phyloP scores from a whole-genome alignment of 768 basidiomycete genomes.

The Sistotremastrum niveocremeum region DNA sequence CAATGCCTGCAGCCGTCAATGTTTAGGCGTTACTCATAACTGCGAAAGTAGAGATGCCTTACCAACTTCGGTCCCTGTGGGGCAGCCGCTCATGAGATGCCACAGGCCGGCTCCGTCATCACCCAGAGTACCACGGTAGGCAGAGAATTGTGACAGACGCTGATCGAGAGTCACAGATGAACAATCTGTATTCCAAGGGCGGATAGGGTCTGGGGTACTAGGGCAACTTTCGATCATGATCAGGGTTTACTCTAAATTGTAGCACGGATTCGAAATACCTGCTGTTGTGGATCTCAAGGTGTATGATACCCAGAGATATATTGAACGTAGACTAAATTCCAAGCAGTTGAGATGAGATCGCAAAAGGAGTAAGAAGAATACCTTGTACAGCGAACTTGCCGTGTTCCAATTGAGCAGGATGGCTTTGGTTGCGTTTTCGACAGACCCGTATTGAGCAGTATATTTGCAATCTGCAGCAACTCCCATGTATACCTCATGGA shows the following conservation, averaged over 20 bases:
- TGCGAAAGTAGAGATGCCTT: slow-evolving; percentile 40
- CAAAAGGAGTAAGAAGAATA: slow-evolving; percentile 10
- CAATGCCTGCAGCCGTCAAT: not conserved
- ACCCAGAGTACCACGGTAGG: slow-evolving; percentile 66
- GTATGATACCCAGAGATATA: slow-evolving; percentile 70
- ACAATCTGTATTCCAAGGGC: slow-evolving; percentile 73
- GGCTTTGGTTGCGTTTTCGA: slow-evolving; percentile 53
- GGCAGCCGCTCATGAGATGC: slow-evolving; percentile 80
- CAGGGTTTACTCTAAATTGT: slow-evolving; percentile 2
- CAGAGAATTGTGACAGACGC: slow-evolving; percentile 64
- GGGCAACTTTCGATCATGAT: slow-evolving; percentile 39
- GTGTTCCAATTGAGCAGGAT: slow-evolving; percentile 73
- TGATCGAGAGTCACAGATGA: slow-evolving; percentile 39
- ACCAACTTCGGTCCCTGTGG: slow-evolving; percentile 70
- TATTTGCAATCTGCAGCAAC: slow-evolving; percentile 84
- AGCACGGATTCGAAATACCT: slow-evolving; percentile 20
- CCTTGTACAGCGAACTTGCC: slow-evolving; percentile 62
- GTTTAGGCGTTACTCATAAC: not conserved
- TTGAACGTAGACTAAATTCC: slow-evolving; percentile 56
- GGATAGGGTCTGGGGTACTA: slow-evolving; percentile 28
- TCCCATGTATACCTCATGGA: slow-evolving; percentile 48
- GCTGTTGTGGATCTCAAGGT: slow-evolving; percentile 56
- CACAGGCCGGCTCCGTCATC: slow-evolving; percentile 71
- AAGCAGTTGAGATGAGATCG: slow-evolving; percentile 11
- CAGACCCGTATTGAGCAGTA: slow-evolving; percentile 45